Evolutionary conservation across 768 basidiomycete genomes (phyloP).

Genomic region (Boletus rubropictus): DNA sequence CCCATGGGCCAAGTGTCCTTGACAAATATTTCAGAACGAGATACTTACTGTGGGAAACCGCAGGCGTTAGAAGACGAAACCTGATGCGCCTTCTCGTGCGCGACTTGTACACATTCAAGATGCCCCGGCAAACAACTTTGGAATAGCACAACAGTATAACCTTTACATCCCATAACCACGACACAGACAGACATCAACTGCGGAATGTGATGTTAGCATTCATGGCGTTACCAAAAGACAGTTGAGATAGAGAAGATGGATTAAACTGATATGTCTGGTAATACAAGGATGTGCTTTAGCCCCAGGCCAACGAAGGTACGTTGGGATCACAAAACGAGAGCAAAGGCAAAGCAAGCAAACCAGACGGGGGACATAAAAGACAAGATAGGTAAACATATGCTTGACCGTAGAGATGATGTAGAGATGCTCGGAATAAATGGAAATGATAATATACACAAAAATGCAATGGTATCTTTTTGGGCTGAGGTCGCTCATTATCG

Average conservation of each 20-base stretch:
- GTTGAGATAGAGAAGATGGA: constrained; percentile 14
- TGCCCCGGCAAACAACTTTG: too few species aligned
- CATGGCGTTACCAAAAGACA: constrained; percentile 3
- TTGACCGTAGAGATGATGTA: constrained; percentile 22
- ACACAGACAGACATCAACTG: background rate
- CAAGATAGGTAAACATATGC: constrained; percentile 23
- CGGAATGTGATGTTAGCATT: constrained; percentile 8
- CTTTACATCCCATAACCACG: background rate
- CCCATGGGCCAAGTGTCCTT: constrained; percentile 18
- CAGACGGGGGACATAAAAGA: constrained; percentile 22
- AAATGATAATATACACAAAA: constrained; percentile 31
- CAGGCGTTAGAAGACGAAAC: background rate
- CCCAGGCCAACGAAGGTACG: constrained; percentile 22
- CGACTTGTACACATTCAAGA: too few species aligned
- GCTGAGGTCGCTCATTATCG: constrained; percentile 6
- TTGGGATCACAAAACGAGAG: constrained; percentile 27
- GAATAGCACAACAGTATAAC: background rate
- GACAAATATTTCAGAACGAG: background rate
- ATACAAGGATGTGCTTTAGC: constrained; percentile 29
- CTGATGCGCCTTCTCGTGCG: constrained; percentile 4
- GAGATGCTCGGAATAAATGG: constrained; percentile 30
- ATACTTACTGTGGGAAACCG: constrained; percentile 1
- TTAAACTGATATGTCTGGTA: constrained; percentile 30
- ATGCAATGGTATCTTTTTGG: constrained; percentile 28
- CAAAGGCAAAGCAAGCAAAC: constrained; percentile 24